phyloP scores from a whole-genome alignment of 495 filamentous ascomycete species.

The Ramalina peruviana region DNA sequence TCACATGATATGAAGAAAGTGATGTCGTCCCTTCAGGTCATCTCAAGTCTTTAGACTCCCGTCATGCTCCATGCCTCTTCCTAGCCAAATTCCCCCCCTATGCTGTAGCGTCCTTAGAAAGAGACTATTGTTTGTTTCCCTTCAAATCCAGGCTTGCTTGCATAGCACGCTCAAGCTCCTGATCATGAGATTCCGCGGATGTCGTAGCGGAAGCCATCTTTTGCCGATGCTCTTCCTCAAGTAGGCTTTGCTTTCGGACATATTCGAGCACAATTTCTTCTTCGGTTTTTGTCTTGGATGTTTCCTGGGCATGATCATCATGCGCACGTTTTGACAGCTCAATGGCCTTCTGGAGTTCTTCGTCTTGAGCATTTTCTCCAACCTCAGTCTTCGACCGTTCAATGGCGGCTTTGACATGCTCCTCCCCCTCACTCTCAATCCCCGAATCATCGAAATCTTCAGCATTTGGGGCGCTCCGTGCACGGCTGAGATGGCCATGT shows the following conservation, averaged over 20 bases:
- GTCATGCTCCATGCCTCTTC: too few species aligned
- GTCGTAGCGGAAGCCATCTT: not conserved
- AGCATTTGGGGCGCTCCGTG: not conserved
- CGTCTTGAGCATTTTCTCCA: constrained; percentile 24
- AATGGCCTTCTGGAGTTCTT: constrained; percentile 33
- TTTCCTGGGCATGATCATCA: constrained; percentile 19
- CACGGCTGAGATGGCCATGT: not conserved
- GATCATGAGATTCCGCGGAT: too few species aligned
- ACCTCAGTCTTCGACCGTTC: constrained; percentile 19
- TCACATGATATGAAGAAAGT: too few species aligned
- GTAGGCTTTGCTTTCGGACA: constrained; percentile 62
- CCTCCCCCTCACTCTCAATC: constrained; percentile 25
- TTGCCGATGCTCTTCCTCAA: constrained; percentile 34
- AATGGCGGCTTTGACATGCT: constrained; percentile 24
- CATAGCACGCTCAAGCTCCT: too few species aligned
- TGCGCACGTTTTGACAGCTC: constrained; percentile 29
- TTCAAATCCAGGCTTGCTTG: too few species aligned
- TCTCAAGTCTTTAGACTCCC: too few species aligned
- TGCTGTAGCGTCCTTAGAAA: too few species aligned
- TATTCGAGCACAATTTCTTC: constrained; percentile 65
- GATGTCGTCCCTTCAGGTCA: too few species aligned
- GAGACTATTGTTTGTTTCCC: too few species aligned
- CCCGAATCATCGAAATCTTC: constrained; percentile 20
- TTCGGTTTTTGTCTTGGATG: constrained; percentile 38
- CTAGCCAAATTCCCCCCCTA: too few species aligned